A percentile compares a stretch with the other conserved stretches of the same genome.
These are phyloP conservation scores for Fusarium paranaense DNA, from an alignment of 2,329 filamentous ascomycete species.

Conservation along the genomic window DNA sequence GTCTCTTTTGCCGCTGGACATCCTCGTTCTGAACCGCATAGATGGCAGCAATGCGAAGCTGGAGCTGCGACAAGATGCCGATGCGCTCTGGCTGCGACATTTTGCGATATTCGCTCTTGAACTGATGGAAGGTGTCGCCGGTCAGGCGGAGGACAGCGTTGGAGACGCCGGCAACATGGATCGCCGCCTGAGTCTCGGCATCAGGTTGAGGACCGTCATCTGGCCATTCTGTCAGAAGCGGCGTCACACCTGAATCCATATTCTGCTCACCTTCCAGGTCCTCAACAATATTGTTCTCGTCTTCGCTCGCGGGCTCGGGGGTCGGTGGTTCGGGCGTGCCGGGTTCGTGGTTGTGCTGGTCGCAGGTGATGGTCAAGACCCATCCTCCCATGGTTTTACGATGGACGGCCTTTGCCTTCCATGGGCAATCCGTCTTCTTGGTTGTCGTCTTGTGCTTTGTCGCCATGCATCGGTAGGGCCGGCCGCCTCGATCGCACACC, in stretches of 20 bases:
- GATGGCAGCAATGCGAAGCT: slow-evolving; percentile 57
- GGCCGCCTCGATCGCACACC: slow-evolving; percentile 58
- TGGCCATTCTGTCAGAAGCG: slow-evolving; percentile 29
- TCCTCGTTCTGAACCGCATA: slow-evolving; percentile 60
- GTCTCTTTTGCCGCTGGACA: slow-evolving; percentile 53
- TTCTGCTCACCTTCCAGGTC: slow-evolving; percentile 38
- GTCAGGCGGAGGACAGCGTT: slow-evolving; percentile 53
- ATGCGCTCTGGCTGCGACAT: slow-evolving; percentile 55
- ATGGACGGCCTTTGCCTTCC: slow-evolving; percentile 59
- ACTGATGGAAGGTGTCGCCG: slow-evolving; percentile 58
- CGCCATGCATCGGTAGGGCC: slow-evolving; percentile 57
- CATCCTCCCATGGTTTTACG: slow-evolving; percentile 57
- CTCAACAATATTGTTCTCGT: slow-evolving; percentile 47
- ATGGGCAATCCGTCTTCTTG: slow-evolving; percentile 60
- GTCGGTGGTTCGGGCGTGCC: slow-evolving; percentile 57
- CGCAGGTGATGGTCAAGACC: slow-evolving; percentile 58
- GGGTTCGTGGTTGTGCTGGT: slow-evolving; percentile 59
- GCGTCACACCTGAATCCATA: slow-evolving; percentile 15
- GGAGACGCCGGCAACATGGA: slow-evolving; percentile 55
- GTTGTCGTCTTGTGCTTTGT: slow-evolving; percentile 60
- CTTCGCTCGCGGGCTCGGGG: slow-evolving; percentile 49
- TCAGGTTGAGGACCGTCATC: slow-evolving; percentile 50
- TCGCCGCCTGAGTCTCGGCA: slow-evolving; percentile 51
- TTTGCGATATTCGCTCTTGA: slow-evolving; percentile 58
- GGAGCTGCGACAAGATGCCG: slow-evolving; percentile 53